Conservation (phyloP, 1,139 yeast species). For the Yamadazyma triangularis region DNA sequence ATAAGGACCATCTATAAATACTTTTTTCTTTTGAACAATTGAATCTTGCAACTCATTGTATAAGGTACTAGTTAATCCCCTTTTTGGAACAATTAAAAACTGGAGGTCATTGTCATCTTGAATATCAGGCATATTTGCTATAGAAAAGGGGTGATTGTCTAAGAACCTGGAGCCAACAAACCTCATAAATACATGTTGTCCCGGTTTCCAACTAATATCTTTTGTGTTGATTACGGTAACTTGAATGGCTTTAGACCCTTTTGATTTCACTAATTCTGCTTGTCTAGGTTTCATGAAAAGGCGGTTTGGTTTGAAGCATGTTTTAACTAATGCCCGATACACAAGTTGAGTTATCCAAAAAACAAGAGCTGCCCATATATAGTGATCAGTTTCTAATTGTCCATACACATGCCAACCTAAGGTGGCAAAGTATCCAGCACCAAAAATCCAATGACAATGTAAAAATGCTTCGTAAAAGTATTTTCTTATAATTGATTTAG, state of each 20-base stretch:
- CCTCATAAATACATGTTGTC: constrained; percentile 57
- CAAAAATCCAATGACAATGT: constrained; percentile 58
- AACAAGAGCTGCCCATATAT: constrained; percentile 54
- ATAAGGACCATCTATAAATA: constrained; percentile 59
- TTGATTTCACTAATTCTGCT: constrained; percentile 31
- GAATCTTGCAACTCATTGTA: constrained; percentile 23
- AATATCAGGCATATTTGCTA: constrained; percentile 34
- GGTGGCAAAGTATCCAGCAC: constrained; percentile 49
- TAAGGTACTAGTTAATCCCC: constrained; percentile 44
- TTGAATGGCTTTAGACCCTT: constrained; percentile 34
- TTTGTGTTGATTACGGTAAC: constrained; percentile 34
- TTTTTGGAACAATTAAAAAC: constrained; percentile 46
- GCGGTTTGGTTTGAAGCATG: constrained; percentile 42
- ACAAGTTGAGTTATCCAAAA: constrained; percentile 52
- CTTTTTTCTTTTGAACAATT: constrained; percentile 20
- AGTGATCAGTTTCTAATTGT: constrained; percentile 36
- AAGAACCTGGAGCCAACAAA: constrained; percentile 35
- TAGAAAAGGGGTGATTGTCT: constrained; percentile 63
- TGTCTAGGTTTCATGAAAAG: constrained; percentile 44
- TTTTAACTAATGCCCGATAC: constrained; percentile 49
- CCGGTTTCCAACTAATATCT: constrained; percentile 50
- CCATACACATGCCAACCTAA: constrained; percentile 48
- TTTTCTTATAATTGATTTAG: constrained; percentile 42
- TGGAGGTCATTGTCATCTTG: constrained; percentile 30
- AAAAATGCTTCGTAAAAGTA: constrained; percentile 48